Evolutionary conservation across 164 flowering plant genomes (phyloP).

Genomic region (Paratinospora sagittata): DNA sequence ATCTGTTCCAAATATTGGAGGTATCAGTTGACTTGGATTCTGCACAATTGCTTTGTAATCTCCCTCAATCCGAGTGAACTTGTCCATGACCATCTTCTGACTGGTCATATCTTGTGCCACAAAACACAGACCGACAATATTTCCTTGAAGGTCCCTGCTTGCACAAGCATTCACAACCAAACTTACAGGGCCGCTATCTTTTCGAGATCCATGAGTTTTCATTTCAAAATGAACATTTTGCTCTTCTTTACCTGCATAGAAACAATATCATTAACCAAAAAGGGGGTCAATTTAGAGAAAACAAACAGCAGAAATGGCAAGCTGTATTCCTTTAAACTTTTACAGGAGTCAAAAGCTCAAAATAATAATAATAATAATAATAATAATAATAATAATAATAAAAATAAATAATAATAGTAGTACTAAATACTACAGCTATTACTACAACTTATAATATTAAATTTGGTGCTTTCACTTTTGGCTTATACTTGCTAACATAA

Average conservation of each 20-base stretch:
- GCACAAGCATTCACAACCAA: slow-evolving; percentile 94
- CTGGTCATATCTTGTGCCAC: slow-evolving; percentile 88
- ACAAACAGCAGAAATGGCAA: not conserved
- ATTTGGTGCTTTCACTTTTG: not conserved
- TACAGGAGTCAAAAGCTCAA: too few species aligned
- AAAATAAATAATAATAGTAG: too few species aligned
- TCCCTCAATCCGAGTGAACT: slow-evolving; percentile 93
- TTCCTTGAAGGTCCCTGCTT: slow-evolving; percentile 66
- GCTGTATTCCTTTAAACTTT: not conserved
- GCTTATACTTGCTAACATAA: not conserved
- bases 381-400: too few species aligned
- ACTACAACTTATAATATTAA: too few species aligned
- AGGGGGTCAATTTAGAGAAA: not conserved
- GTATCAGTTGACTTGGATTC: slow-evolving; percentile 80
- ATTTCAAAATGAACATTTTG: slow-evolving; percentile 75
- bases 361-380: not conserved
- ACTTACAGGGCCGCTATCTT: slow-evolving; percentile 56
- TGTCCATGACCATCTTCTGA: slow-evolving; percentile 89
- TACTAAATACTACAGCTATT: too few species aligned
- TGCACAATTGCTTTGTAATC: slow-evolving; percentile 90
- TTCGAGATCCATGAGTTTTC: slow-evolving; percentile 51
- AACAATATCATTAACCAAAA: not conserved
- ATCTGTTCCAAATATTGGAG: slow-evolving; percentile 91
- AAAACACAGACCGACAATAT: slow-evolving; percentile 86
- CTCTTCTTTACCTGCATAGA: slow-evolving; percentile 75